Evolutionary conservation across 148 eudicot genomes (phyloP).

Genomic region (Rhododendron molle): DNA sequence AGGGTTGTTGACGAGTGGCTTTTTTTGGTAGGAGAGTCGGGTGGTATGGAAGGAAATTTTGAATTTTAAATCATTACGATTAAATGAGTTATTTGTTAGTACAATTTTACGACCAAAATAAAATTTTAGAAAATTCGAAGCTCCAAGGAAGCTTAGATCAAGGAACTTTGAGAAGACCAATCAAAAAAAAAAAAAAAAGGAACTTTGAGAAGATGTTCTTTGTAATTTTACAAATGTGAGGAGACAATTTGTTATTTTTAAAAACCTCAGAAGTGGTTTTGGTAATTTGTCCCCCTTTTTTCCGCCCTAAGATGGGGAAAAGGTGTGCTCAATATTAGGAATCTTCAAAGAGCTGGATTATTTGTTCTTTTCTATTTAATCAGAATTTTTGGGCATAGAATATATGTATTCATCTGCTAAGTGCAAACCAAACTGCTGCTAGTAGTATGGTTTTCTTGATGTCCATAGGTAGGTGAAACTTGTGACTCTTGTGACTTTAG

Average conservation of each 20-base stretch:
- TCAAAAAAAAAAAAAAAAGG: background rate
- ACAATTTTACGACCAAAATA: background rate
- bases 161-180: background rate
- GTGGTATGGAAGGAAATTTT: background rate
- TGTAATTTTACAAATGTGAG: background rate
- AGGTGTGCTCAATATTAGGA: background rate
- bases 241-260: too few relatives aligned
- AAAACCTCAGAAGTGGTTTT: too few relatives aligned
- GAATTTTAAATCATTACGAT: background rate
- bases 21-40: background rate
- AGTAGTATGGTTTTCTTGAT: background rate
- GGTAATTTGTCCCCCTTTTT: too few relatives aligned
- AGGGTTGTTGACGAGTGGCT: background rate
- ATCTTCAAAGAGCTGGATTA: background rate
- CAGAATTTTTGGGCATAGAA: background rate
- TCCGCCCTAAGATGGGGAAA: background rate
- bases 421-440: background rate
- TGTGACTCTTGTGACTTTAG: too few relatives aligned
- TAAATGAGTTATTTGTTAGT: background rate
- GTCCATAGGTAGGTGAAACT: background rate
- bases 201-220: background rate
- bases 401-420: background rate
- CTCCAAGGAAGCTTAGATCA: background rate
- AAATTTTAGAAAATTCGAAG: background rate
- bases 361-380: background rate